A percentile compares a stretch with the other conserved stretches of the same genome.
Conservation (phyloP, 2,329 filamentous ascomycete species). For the Penicillium sp. region DNA sequence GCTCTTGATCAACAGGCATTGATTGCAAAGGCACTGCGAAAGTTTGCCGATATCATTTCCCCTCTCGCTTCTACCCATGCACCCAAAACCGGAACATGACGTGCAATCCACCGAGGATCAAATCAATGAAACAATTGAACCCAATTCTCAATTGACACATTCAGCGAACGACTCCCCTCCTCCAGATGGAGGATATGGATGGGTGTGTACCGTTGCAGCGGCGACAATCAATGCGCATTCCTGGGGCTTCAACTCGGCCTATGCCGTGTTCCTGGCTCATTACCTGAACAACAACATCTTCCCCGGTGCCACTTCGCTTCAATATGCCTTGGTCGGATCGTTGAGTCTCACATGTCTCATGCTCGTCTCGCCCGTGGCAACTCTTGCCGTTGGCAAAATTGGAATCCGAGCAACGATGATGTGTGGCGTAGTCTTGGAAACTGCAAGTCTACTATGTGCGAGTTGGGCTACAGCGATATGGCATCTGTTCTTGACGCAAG, state of each 20-base stretch:
- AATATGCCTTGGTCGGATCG: slow-evolving; percentile 51
- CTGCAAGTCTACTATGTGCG: slow-evolving; percentile 27
- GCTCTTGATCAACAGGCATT: background rate
- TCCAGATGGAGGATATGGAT: slow-evolving; percentile 22
- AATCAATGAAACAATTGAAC: background rate
- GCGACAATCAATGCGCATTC: slow-evolving; percentile 18
- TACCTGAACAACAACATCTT: slow-evolving; percentile 47
- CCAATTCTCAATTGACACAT: background rate
- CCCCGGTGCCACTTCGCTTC: slow-evolving; percentile 40
- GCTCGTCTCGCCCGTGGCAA: slow-evolving; percentile 30
- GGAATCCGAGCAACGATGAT: slow-evolving; percentile 14
- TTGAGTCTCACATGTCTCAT: slow-evolving; percentile 46
- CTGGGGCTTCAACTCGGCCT: slow-evolving; percentile 35
- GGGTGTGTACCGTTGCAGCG: slow-evolving; percentile 17
- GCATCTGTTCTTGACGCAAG: slow-evolving; percentile 36
- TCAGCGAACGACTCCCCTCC: background rate
- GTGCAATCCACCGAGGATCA: background rate
- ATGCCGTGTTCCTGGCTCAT: slow-evolving; percentile 53
- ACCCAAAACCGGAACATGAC: background rate
- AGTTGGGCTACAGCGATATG: slow-evolving; percentile 32
- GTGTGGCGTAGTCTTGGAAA: slow-evolving; percentile 4
- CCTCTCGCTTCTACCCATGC: background rate
- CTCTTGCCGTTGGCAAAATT: background rate
- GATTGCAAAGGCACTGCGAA: too few relatives aligned
- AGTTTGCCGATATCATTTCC: background rate